Base-by-base conservation (phyloP, 164 flowering plant genomes). In the Tetrastigma voinierianum region DNA sequence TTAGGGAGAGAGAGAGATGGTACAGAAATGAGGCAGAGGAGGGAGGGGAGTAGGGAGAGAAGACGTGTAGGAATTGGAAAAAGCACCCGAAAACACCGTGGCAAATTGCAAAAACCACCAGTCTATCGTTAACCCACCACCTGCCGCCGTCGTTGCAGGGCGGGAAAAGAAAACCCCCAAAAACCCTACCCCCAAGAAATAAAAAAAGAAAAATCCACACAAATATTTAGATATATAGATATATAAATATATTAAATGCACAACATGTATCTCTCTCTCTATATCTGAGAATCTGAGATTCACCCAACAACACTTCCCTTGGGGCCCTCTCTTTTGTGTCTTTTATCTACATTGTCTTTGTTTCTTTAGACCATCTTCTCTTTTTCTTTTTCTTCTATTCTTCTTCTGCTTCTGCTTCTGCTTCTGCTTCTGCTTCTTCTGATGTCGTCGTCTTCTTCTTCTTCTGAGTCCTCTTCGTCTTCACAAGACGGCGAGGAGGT, bases 71-170 rank as follows among this genome's bases (percentile, higher is more conserved):
- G 6, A 32, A 32, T 32, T 32, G 40, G 40, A 49, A 67, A 57
- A 49, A 61, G 72, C 67, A 72, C 63, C 66, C 51, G 67, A 73
- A 61, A 54, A 68, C 64, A 60, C 71, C 16, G 17, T 23, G 70
- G 64, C 19, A 20, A 69, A 70, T 10, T 56, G 12, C 12, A 62
- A 40, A 52, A 46, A 25, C 70, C 75, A 54, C 13, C 69, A 49
- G 78, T 64, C 46, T 19, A 51, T 17, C 25, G 10, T 57, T 14
- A n/a, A 45, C 48, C 43, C 61, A 62, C 58, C 59, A 46, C 51
- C 44, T 63, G 62, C 73, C 82, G 85, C 81, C 85, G 81, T 76
- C 77, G 76, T 79, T 68, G 85, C 85, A 76, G 81, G 66, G 72
- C 72, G 65, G 60, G 68, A 62, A 72, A 61, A 8, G 61, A 20